Base-by-base conservation (phyloP, 176 grass and related monocot species). In the Juncus effusus region DNA sequence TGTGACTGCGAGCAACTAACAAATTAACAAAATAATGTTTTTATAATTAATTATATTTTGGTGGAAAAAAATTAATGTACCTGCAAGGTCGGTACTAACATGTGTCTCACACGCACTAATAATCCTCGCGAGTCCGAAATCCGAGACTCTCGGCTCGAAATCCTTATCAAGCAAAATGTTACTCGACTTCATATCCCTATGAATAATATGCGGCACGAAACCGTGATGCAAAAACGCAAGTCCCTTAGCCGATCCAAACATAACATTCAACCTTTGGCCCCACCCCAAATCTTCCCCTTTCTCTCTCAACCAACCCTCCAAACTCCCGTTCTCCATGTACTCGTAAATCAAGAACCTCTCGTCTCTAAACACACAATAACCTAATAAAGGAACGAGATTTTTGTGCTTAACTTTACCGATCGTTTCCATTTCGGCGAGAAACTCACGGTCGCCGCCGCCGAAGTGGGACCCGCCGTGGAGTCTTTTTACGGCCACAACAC, bases 81-180 rank as follows among this genome's bases (percentile, higher is more conserved):
- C 94, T 3, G 94, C 94, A 7, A 93, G 84, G 16, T 89, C 83
- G 0, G 94, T 99, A 72, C 94, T 99, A 51, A 99, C 94, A 76
- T 99, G 94, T 4, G 94, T 99, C 76, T 99, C 94, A 1, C 94
- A 99, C 2, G 85, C 94, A 6, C 94, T 99, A 77, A 99, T 99
- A 67, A 99, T 93, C 56, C 94, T 88, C 15, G 94, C 94, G 16
- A 99, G 88, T 44, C 88, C 94, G 13, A 99, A 99, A 74, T 99
- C 94, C 8, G 94, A 92, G 16, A 99, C 94, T 77, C 94, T 83
- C 5, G 94, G 94, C 75, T 93, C 85, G 12, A 93, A 99, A 38
- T 76, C 83, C 54, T 80, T 78, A 40, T 93, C 88, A 40, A 97
- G 39, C 35, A 97, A 77, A 38, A 97, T 97, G 74, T 97, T 97